Evolutionary conservation across 148 eudicot genomes (phyloP).

Genomic region (Chenopodium berlandieri): DNA sequence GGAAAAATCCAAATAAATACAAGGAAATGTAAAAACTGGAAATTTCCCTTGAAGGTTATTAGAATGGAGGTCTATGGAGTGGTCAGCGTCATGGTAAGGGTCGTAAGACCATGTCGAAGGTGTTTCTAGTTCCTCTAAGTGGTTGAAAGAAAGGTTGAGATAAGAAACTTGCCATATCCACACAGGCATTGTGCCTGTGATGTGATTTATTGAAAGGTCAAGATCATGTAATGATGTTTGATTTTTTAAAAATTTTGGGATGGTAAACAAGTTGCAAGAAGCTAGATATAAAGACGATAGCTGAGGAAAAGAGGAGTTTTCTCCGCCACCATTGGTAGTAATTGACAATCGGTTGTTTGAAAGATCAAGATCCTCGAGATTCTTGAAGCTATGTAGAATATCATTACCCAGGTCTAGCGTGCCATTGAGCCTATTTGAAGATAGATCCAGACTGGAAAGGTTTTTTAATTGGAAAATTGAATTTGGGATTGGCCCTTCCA

Average conservation of each 20-base stretch:
- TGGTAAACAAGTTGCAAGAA: constrained; percentile 29
- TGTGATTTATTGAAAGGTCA: constrained; percentile 33
- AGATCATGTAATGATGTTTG: neutral
- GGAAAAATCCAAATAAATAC: constrained; percentile 22
- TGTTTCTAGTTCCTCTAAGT: constrained; percentile 21
- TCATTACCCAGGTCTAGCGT: too few species aligned
- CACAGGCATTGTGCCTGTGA: constrained; percentile 15
- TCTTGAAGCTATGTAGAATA: too few species aligned
- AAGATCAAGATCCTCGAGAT: too few species aligned
- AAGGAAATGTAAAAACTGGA: constrained; percentile 28
- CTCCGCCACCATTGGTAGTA: too few species aligned
- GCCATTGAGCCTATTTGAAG: too few species aligned
- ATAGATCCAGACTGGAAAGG: too few species aligned
- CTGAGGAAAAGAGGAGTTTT: constrained; percentile 23
- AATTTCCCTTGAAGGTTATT: constrained; percentile 42
- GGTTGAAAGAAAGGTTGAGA: constrained; percentile 22
- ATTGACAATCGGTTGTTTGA: too few species aligned
- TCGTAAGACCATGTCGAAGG: too few species aligned
- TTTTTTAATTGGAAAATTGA: too few species aligned
- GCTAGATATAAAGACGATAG: constrained; percentile 25
- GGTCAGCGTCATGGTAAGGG: too few species aligned
- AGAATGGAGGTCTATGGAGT: constrained; percentile 41
- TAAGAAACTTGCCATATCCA: neutral
- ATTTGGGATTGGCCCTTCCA: too few species aligned
- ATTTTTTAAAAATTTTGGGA: constrained; percentile 24